Evolutionary conservation across 495 filamentous ascomycete species (phyloP).

Genomic region (Hypoxylon crocopeplum): DNA sequence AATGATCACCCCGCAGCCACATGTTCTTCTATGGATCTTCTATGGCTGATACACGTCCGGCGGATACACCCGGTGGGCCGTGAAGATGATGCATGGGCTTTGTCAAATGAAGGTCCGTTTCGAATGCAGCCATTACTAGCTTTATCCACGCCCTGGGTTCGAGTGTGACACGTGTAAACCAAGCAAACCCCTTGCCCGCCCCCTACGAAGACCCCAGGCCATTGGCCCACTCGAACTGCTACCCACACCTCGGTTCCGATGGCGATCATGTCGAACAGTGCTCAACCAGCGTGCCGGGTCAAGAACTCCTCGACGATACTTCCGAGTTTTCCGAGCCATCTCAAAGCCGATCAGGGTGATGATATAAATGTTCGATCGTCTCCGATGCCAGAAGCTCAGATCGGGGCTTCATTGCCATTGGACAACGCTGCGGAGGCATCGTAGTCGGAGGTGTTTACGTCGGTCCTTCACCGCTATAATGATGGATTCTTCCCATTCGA

Average conservation of each 20-base stretch:
- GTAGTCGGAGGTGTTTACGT: background rate
- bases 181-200: background rate
- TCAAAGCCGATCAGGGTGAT: background rate
- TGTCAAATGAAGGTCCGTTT: conserved; percentile 6
- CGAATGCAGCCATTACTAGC: conserved; percentile 9
- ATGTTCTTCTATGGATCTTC: background rate
- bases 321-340: conserved; percentile 5
- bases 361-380: background rate
- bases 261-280: conserved; percentile 17
- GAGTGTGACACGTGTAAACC: conserved; percentile 9
- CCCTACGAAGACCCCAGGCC: background rate
- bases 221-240: conserved; percentile 10
- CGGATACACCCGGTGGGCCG: conserved; percentile 4
- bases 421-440: background rate
- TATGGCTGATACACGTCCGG: conserved; percentile 1
- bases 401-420: background rate
- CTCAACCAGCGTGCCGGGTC: conserved; percentile 13
- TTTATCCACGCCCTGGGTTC: conserved; percentile 6
- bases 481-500: background rate
- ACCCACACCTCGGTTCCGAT: conserved; percentile 15
- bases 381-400: background rate
- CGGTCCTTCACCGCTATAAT: conserved; percentile 1
- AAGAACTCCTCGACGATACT: conserved; percentile 1
- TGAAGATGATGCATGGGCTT: background rate
- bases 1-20: too few relatives aligned